These are phyloP conservation scores for Fistulinella prunicolor DNA, from an alignment of 768 basidiomycete species.

Conservation along the genomic window DNA sequence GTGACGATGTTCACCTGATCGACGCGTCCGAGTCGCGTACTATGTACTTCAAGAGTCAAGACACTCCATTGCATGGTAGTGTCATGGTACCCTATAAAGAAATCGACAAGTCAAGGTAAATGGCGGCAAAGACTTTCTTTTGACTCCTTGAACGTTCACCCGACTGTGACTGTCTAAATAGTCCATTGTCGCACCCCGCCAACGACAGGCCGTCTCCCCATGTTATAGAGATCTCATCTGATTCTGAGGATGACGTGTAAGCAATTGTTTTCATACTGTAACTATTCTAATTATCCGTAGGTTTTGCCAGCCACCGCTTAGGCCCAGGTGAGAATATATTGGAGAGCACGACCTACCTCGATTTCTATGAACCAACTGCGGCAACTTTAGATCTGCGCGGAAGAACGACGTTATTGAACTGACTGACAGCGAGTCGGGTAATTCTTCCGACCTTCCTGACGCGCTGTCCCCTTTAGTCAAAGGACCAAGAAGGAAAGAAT, in stretches of 20 bases:
- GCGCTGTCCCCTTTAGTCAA: conserved; percentile 23
- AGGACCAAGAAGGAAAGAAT: conserved; percentile 5
- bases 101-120: conserved; percentile 41
- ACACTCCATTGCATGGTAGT: neutral
- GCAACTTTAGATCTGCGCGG: conserved; percentile 1
- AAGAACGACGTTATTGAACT: conserved; percentile 27
- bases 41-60: too few relatives aligned
- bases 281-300: conserved; percentile 1
- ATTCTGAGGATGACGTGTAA: conserved; percentile 40
- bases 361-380: conserved; percentile 1
- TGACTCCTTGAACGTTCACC: neutral
- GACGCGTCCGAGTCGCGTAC: too few relatives aligned
- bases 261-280: conserved; percentile 4
- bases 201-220: conserved; percentile 18
- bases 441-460: conserved; percentile 22
- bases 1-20: conserved; percentile 19
- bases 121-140: neutral
- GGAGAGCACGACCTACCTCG: neutral
- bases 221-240: conserved; percentile 57
- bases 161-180: too few relatives aligned
- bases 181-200: neutral
- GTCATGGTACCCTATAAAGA: conserved; percentile 46
- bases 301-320: conserved; percentile 1
- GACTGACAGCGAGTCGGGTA: conserved; percentile 28
- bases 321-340: conserved; percentile 11